Evolutionary conservation across 1,284 basidiomycete genomes (phyloP).

Genomic region (Malassezia furfur): DNA sequence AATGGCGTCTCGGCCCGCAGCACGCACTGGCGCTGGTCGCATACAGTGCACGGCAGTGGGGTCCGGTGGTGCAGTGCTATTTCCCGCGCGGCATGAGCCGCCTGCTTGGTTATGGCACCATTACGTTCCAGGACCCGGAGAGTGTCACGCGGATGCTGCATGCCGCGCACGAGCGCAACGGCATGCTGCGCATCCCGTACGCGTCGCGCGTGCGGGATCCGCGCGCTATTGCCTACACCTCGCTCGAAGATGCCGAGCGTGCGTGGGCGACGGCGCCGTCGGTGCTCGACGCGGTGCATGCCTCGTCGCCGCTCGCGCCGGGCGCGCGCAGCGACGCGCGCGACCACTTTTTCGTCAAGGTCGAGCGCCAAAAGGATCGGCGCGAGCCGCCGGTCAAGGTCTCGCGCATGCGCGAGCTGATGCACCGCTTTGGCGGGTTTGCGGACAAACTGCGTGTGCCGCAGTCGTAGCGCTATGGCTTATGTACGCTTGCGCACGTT

Average conservation of each 20-base stretch:
- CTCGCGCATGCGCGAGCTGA: neutral
- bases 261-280: slow-evolving; percentile 10
- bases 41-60: slow-evolving; percentile 11
- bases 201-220: neutral
- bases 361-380: slow-evolving; percentile 4
- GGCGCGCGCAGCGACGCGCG: neutral
- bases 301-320: slow-evolving; percentile 6
- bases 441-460: neutral
- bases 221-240: slow-evolving; percentile 3
- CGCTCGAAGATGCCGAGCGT: neutral
- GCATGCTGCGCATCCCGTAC: slow-evolving; percentile 7
- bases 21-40: slow-evolving; percentile 14
- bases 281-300: slow-evolving; percentile 1
- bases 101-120: slow-evolving; percentile 8
- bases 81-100: slow-evolving; percentile 7
- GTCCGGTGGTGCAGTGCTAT: neutral
- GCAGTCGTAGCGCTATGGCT: too few species aligned
- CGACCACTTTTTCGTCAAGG: slow-evolving; percentile 12
- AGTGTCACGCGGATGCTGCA: slow-evolving; percentile 10
- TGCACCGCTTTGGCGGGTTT: slow-evolving; percentile 8
- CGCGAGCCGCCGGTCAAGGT: neutral
- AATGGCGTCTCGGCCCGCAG: slow-evolving; percentile 11
- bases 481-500: slow-evolving; percentile 3
- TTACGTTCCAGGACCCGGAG: slow-evolving; percentile 1
- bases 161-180: neutral